Evolutionary conservation across 2,329 filamentous ascomycete species (phyloP).

Genomic region (Periconia sp.): DNA sequence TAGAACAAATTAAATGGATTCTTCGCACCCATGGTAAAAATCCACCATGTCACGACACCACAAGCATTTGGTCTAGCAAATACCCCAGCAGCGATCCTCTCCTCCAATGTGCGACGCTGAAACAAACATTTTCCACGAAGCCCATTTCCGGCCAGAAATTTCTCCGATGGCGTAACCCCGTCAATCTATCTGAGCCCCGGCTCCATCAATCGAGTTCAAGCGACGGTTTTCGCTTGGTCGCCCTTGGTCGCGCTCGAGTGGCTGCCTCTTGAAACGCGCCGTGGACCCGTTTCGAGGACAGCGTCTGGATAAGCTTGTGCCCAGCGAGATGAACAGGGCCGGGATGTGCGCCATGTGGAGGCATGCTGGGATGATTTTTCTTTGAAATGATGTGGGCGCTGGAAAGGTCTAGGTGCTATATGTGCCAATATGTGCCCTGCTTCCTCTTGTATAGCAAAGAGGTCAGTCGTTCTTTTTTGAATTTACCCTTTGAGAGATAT

Average conservation of each 20-base stretch:
- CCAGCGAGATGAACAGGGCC: slow-evolving; percentile 12
- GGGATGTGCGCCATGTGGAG: too few species aligned
- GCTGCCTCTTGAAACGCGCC: neutral
- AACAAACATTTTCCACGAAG: slow-evolving; percentile 12
- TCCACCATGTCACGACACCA: too few species aligned
- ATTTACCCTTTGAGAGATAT: too few species aligned
- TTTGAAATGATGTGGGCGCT: too few species aligned
- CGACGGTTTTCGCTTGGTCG: neutral
- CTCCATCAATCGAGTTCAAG: neutral
- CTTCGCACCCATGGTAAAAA: too few species aligned
- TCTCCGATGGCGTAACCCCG: slow-evolving; percentile 8
- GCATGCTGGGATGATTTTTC: too few species aligned
- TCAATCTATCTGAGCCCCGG: slow-evolving; percentile 1
- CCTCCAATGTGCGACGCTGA: slow-evolving; percentile 11
- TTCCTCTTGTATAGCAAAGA: too few species aligned
- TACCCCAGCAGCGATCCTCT: slow-evolving; percentile 18
- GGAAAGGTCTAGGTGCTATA: too few species aligned
- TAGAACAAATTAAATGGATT: too few species aligned
- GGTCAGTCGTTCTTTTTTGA: too few species aligned
- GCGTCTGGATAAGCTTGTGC: slow-evolving; percentile 6
- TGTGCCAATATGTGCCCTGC: too few species aligned
- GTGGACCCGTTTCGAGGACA: neutral
- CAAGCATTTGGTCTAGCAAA: too few species aligned
- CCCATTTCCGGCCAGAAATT: slow-evolving; percentile 4
- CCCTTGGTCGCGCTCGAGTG: neutral